These are phyloP conservation scores for Populus trichocarpa DNA, from an alignment of 441 rosid species.

Conservation along the genomic window DNA sequence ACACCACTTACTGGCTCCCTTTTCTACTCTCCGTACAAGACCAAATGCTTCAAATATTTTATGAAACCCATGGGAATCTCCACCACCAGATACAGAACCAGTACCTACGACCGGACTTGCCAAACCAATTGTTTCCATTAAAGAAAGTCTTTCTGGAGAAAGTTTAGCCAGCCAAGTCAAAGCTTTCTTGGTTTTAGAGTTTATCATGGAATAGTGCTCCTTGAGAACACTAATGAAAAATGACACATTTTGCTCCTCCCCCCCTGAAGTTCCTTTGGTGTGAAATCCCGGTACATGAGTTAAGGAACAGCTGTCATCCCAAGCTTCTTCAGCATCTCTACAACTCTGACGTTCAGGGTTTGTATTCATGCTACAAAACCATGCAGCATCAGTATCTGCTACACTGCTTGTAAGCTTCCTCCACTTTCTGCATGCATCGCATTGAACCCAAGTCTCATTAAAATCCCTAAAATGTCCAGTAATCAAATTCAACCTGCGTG, in stretches of 20 bases:
- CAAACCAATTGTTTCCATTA: constrained; percentile 86
- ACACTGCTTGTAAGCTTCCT: constrained; percentile 56
- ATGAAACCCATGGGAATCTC: constrained; percentile 41
- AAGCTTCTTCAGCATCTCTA: constrained; percentile 68
- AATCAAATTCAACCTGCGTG: constrained; percentile 30
- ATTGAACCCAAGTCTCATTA: constrained; percentile 85
- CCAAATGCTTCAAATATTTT: constrained; percentile 86
- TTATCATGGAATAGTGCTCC: constrained; percentile 52
- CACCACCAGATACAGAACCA: constrained; percentile 30
- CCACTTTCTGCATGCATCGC: constrained; percentile 93
- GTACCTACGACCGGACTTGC: constrained; percentile 52
- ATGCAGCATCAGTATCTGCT: constrained; percentile 53
- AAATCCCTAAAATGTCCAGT: constrained; percentile 20
- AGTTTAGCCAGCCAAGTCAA: constrained; percentile 80
- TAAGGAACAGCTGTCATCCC: constrained; percentile 56
- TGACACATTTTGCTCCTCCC: constrained; percentile 54
- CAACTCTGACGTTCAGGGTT: constrained; percentile 68
- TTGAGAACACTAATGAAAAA: constrained; percentile 73
- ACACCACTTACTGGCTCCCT: constrained; percentile 68
- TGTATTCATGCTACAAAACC: constrained; percentile 95
- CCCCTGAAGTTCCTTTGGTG: constrained; percentile 61
- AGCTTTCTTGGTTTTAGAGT: constrained; percentile 57
- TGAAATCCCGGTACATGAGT: constrained; percentile 74
- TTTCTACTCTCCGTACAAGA: constrained; percentile 58
- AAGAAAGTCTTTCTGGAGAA: constrained; percentile 61